These are phyloP conservation scores for Calycina herbarum DNA, from an alignment of 2,329 filamentous ascomycete genomes.

Conservation along the genomic window DNA sequence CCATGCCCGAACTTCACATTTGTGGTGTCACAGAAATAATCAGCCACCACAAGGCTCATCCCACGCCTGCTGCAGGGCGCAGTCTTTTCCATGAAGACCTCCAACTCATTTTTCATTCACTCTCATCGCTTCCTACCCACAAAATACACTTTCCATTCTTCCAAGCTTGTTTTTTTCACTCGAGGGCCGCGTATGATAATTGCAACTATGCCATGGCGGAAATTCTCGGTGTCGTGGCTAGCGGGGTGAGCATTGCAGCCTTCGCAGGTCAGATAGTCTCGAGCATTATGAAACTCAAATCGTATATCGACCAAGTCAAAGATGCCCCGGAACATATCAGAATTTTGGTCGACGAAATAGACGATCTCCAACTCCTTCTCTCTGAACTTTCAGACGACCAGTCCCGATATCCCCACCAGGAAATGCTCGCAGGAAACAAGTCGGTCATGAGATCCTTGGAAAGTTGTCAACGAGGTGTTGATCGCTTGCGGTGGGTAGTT, in stretches of 20 bases:
- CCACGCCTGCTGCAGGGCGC: no score
- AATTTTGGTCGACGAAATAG: slow-evolving; percentile 9
- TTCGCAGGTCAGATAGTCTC: slow-evolving; percentile 7
- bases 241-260: background rate
- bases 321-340: slow-evolving; percentile 6
- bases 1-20: no score
- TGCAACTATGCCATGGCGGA: background rate
- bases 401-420: background rate
- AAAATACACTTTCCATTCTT: no score
- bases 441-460: background rate
- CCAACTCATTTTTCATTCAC: no score
- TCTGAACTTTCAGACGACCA: background rate
- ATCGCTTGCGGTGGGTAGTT: background rate
- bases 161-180: no score
- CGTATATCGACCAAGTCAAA: slow-evolving; percentile 4
- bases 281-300: slow-evolving; percentile 10
- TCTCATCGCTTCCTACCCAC: no score
- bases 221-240: background rate
- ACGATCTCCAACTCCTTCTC: background rate
- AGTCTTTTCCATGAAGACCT: no score
- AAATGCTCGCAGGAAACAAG: background rate
- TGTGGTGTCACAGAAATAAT: no score
- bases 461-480: background rate
- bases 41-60: no score
- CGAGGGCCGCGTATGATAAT: background rate